These are phyloP conservation scores for Phytophthora macrochlamydospora DNA, from an alignment of 352 stramenopile genomes.

Conservation along the genomic window DNA sequence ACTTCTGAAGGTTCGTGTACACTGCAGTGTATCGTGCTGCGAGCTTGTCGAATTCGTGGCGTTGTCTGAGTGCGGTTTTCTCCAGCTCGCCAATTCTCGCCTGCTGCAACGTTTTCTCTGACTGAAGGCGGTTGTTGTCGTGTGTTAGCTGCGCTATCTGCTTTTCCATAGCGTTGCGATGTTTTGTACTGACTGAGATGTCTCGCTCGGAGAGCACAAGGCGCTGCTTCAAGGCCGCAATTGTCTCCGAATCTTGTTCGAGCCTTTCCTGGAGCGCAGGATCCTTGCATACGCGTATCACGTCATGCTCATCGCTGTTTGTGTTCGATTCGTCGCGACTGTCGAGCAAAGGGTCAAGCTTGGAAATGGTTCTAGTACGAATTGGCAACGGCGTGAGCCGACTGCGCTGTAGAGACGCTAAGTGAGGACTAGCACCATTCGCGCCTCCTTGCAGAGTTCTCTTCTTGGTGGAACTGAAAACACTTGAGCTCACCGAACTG, in stretches of 20 bases:
- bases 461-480: slow-evolving; percentile 80
- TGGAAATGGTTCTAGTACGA: slow-evolving; percentile 47
- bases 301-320: background rate
- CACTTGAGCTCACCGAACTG: slow-evolving; percentile 48
- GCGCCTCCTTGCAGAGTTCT: slow-evolving; percentile 35
- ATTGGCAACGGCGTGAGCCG: slow-evolving; percentile 63
- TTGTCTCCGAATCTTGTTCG: slow-evolving; percentile 41
- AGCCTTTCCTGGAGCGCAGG: slow-evolving; percentile 29
- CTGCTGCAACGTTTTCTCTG: slow-evolving; percentile 43
- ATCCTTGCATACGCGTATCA: slow-evolving; percentile 10
- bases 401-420: slow-evolving; percentile 53
- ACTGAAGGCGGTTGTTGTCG: slow-evolving; percentile 47
- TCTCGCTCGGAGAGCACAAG: slow-evolving; percentile 55
- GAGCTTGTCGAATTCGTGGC: slow-evolving; percentile 73
- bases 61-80: slow-evolving; percentile 49
- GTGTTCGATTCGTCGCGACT: slow-evolving; percentile 1
- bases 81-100: slow-evolving; percentile 53
- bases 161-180: slow-evolving; percentile 42
- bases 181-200: slow-evolving; percentile 23
- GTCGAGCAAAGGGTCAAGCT: slow-evolving; percentile 13
- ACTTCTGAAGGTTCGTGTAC: slow-evolving; percentile 63
- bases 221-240: slow-evolving; percentile 52
- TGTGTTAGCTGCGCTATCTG: slow-evolving; percentile 37
- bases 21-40: slow-evolving; percentile 55
- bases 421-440: slow-evolving; percentile 42